A percentile compares a stretch with the other conserved stretches of the same genome.
phyloP scores from a whole-genome alignment of 129 eudicot species.

The Lonicera japonica region DNA sequence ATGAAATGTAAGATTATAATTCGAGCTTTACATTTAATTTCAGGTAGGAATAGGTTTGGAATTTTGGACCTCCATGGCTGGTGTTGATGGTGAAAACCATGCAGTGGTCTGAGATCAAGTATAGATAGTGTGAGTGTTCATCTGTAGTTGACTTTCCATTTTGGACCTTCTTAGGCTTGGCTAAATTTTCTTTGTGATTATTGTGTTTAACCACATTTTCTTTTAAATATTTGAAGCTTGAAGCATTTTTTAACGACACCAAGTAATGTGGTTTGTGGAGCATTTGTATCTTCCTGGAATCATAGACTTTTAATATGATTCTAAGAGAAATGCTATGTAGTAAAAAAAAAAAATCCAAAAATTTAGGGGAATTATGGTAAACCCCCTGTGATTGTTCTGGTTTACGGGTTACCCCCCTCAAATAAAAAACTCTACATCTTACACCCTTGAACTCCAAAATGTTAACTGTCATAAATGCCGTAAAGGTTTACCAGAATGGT shows the following conservation, averaged over 20 bases:
- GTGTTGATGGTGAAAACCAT: background rate
- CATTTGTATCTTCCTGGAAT: too few relatives aligned
- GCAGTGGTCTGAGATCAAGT: background rate
- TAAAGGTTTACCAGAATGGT: too few relatives aligned
- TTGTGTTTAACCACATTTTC: conserved; percentile 26
- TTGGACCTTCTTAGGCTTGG: background rate
- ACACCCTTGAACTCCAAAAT: too few relatives aligned
- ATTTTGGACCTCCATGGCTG: too few relatives aligned
- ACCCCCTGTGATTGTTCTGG: too few relatives aligned
- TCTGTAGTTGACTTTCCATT: background rate
- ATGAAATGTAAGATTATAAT: background rate
- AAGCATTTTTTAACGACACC: background rate
- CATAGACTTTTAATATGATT: too few relatives aligned
- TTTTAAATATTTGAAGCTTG: background rate
- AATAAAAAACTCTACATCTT: too few relatives aligned
- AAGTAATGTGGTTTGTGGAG: background rate
- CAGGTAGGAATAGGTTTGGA: background rate
- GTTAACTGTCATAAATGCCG: too few relatives aligned
- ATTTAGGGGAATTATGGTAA: too few relatives aligned
- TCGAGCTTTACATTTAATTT: background rate
- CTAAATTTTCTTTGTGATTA: conserved; percentile 12
- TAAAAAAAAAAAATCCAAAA: too few relatives aligned
- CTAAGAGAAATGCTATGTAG: too few relatives aligned
- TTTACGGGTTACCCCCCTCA: too few relatives aligned
- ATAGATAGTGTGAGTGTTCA: conserved; percentile 8